Evolutionary conservation across 352 stramenopile species (phyloP).

Genomic region (Bremia lactucae): DNA sequence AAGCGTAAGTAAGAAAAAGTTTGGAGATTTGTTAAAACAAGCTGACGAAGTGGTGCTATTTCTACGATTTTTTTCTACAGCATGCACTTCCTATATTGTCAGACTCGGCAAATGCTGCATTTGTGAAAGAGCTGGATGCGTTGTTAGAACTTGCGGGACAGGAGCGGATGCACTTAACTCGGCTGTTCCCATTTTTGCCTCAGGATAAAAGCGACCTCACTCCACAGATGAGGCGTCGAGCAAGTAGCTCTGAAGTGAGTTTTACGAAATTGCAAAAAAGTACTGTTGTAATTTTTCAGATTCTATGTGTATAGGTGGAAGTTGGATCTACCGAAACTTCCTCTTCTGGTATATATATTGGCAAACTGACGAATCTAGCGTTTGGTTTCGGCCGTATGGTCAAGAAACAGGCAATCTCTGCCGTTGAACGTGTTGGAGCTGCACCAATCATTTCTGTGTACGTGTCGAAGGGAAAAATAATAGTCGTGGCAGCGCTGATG

Average conservation of each 20-base stretch:
- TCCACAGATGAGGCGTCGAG: constrained; percentile 5
- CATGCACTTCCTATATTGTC: constrained; percentile 43
- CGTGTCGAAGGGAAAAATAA: constrained; percentile 1
- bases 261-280: neutral
- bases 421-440: constrained; percentile 62
- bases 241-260: constrained; percentile 11
- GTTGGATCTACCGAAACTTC: constrained; percentile 6
- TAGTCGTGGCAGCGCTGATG: neutral
- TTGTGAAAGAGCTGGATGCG: constrained; percentile 42
- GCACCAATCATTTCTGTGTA: constrained; percentile 45
- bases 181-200: constrained; percentile 55
- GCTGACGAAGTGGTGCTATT: neutral
- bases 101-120: constrained; percentile 33
- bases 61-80: constrained; percentile 13
- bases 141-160: constrained; percentile 37
- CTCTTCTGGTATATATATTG: constrained; percentile 24
- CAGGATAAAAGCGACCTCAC: constrained; percentile 12
- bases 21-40: neutral
- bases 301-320: constrained; percentile 7
- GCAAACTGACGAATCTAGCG: constrained; percentile 70
- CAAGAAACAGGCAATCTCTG: constrained; percentile 77
- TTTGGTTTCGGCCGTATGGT: constrained; percentile 77
- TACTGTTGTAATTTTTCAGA: neutral
- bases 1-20: constrained; percentile 26
- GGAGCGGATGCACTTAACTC: constrained; percentile 36